These are phyloP conservation scores for Tolypocladium sp. DNA, from an alignment of 2,329 filamentous ascomycete species.

Conservation along the genomic window DNA sequence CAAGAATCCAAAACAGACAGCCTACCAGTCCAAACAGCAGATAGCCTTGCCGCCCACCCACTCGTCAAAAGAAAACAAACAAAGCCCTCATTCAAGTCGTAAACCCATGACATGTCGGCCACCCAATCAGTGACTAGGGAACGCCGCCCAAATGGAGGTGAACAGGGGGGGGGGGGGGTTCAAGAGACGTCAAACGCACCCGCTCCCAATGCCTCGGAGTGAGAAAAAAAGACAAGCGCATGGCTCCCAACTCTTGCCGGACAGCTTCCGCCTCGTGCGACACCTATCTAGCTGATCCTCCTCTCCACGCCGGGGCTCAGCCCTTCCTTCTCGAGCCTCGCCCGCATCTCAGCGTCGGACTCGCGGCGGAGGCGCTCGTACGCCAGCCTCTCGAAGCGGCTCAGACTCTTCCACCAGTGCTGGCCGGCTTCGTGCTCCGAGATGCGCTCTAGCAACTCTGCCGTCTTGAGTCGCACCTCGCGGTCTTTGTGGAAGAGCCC, in stretches of 20 bases:
- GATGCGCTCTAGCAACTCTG: constrained; percentile 73
- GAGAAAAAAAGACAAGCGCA: background rate
- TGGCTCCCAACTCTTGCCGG: background rate
- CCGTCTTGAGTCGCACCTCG: constrained; percentile 68
- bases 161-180: background rate
- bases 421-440: constrained; percentile 81
- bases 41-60: background rate
- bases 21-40: background rate
- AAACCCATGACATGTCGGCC: background rate
- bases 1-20: background rate
- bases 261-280: background rate
- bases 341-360: constrained; percentile 41
- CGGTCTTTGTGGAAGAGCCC: constrained; percentile 85
- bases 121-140: too few relatives aligned
- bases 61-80: background rate
- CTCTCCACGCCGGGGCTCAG: constrained; percentile 31
- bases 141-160: background rate
- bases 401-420: constrained; percentile 84
- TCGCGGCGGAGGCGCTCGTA: constrained; percentile 71
- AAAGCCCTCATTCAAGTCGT: background rate
- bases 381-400: constrained; percentile 79
- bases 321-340: constrained; percentile 35
- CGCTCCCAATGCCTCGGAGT: background rate
- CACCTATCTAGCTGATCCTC: constrained; percentile 34
- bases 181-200: background rate